phyloP scores from a whole-genome alignment of 352 stramenopile genomes.

The Plasmopara halstedii region DNA sequence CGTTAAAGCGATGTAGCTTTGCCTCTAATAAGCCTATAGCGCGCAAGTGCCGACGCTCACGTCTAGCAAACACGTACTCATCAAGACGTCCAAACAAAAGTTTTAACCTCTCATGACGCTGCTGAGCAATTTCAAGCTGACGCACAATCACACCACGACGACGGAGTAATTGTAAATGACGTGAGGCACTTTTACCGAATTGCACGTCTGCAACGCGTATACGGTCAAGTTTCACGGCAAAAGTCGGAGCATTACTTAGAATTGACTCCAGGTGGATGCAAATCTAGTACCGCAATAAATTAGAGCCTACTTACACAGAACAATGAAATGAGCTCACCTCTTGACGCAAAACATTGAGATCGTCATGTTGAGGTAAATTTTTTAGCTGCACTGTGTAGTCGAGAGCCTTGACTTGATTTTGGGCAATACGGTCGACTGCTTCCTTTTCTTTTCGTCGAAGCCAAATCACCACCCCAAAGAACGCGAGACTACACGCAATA shows the following conservation, averaged over 20 bases:
- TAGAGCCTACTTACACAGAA: neutral
- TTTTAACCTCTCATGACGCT: conserved; percentile 62
- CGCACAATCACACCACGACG: conserved; percentile 55
- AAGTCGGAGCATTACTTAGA: conserved; percentile 40
- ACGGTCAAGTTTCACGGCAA: conserved; percentile 47
- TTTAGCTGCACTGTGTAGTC: conserved; percentile 79
- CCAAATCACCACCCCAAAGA: conserved; percentile 65
- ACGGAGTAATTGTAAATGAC: conserved; percentile 51
- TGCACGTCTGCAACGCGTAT: conserved; percentile 71
- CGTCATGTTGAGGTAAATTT: conserved; percentile 47
- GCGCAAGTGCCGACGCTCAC: conserved; percentile 36
- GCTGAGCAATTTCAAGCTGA: conserved; percentile 51
- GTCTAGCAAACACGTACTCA: conserved; percentile 29
- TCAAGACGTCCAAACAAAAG: conserved; percentile 40
- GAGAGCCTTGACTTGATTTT: conserved; percentile 56
- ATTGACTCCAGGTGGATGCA: conserved; percentile 52
- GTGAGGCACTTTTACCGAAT: conserved; percentile 59
- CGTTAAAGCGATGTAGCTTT: conserved; percentile 36
- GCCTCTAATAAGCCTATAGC: conserved; percentile 35
- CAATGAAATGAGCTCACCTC: conserved; percentile 27
- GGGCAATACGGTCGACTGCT: conserved; percentile 44
- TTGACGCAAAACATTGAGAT: conserved; percentile 49
- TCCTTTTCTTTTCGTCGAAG: conserved; percentile 65
- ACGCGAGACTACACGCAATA: conserved; percentile 55
- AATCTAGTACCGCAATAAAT: conserved; percentile 28